These are phyloP conservation scores for Rosa chinensis DNA, from an alignment of 306 rosid species.

Conservation along the genomic window DNA sequence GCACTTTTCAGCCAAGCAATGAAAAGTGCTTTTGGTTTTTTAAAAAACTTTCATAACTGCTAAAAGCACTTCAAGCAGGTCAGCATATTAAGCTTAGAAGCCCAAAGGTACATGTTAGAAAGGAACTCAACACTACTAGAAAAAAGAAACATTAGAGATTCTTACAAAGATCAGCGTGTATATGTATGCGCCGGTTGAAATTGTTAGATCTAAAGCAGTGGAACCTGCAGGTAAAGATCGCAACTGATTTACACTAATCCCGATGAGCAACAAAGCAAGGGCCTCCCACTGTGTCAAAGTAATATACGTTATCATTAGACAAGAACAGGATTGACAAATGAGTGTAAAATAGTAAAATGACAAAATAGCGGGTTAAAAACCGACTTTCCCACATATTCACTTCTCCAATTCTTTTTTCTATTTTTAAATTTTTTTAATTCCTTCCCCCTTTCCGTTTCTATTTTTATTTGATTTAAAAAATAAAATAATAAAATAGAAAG, in stretches of 20 bases:
- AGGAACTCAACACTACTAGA: not conserved
- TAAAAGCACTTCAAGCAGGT: not conserved
- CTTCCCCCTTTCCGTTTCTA: not conserved
- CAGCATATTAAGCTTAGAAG: not conserved
- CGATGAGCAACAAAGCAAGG: conserved; percentile 91
- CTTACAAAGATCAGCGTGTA: conserved; percentile 88
- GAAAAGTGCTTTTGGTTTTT: not conserved
- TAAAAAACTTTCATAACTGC: not conserved
- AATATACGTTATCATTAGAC: conserved; percentile 21
- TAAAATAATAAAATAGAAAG: not conserved
- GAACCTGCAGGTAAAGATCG: conserved; percentile 81
- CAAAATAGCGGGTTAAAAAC: not conserved
- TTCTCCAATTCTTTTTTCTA: not conserved
- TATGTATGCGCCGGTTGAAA: conserved; percentile 75
- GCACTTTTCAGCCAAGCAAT: not conserved
- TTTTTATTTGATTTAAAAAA: not conserved
- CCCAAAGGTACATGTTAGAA: not conserved
- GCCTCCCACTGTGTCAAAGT: conserved; percentile 88
- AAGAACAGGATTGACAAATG: conserved; percentile 1
- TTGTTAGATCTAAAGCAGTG: conserved; percentile 65
- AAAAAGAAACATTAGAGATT: conserved; percentile 6
- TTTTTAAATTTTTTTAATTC: not conserved
- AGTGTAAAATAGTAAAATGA: not conserved
- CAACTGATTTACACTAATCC: conserved; percentile 93
- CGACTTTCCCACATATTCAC: not conserved